phyloP scores from a whole-genome alignment of 148 eudicot species.

The Fallopia convolvulus region DNA sequence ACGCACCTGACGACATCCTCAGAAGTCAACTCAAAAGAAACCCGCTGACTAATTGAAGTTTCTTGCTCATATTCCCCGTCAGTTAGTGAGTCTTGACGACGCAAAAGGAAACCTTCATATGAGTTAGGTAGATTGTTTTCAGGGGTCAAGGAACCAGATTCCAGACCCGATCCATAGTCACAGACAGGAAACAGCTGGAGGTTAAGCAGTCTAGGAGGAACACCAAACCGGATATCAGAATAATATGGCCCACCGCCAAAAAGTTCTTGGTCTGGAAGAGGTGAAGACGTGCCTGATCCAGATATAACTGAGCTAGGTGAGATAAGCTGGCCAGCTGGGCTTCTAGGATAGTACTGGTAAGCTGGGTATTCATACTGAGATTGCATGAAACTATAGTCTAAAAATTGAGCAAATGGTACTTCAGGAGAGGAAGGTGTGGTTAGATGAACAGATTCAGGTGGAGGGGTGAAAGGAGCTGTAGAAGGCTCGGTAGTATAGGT shows the following conservation, averaged over 20 bases:
- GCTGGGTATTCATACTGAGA: slow-evolving; percentile 75
- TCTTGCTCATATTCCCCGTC: slow-evolving; percentile 35
- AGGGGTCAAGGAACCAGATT: slow-evolving; percentile 44
- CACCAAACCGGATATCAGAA: slow-evolving; percentile 39
- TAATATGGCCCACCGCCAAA: slow-evolving; percentile 37
- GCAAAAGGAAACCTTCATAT: slow-evolving; percentile 26
- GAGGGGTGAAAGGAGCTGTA: slow-evolving; percentile 58
- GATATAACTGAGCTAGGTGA: slow-evolving; percentile 89
- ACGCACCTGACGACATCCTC: slow-evolving; percentile 82
- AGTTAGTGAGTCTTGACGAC: slow-evolving; percentile 40
- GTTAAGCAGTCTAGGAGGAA: slow-evolving; percentile 52
- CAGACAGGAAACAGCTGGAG: slow-evolving; percentile 36
- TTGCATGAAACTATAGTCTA: slow-evolving; percentile 46
- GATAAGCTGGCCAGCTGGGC: slow-evolving; percentile 76
- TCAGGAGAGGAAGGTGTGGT: slow-evolving; percentile 69
- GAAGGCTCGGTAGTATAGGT: slow-evolving; percentile 57
- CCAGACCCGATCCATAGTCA: slow-evolving; percentile 59
- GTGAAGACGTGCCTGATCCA: slow-evolving; percentile 87
- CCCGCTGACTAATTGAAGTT: slow-evolving; percentile 41
- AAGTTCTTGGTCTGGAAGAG: slow-evolving; percentile 56
- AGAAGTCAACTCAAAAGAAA: slow-evolving; percentile 74
- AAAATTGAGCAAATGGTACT: slow-evolving; percentile 54
- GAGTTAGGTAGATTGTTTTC: slow-evolving; percentile 29
- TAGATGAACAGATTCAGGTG: slow-evolving; percentile 44
- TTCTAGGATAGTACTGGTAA: slow-evolving; percentile 77